Percentiles rank a stretch among this genome's conserved stretches.
Conservation (phyloP, 305 asterid species). For the Fraxinus greggii region DNA sequence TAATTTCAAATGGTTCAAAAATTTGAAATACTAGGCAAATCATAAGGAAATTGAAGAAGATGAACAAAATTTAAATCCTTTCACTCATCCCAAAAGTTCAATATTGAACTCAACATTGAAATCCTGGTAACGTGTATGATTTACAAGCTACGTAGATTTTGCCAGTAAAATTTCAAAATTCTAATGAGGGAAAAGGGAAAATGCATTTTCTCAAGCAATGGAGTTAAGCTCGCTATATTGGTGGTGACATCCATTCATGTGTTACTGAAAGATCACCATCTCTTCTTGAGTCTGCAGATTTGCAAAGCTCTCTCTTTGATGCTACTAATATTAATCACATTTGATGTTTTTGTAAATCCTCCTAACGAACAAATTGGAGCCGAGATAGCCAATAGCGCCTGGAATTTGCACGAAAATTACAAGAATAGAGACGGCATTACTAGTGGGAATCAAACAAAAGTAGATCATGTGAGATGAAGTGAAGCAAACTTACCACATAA, state of each 20-base stretch:
- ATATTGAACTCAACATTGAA: slow-evolving; percentile 7
- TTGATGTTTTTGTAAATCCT: slow-evolving; percentile 35
- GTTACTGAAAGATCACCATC: slow-evolving; percentile 22
- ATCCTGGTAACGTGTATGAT: slow-evolving; percentile 26
- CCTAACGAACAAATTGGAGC: slow-evolving; percentile 27
- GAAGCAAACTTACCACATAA: slow-evolving; percentile 54
- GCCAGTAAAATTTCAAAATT: not conserved
- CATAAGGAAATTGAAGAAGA: not conserved
- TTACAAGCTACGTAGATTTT: slow-evolving; percentile 43
- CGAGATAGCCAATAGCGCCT: slow-evolving; percentile 37
- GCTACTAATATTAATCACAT: slow-evolving; percentile 45
- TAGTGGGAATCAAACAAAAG: not conserved
- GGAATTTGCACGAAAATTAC: slow-evolving; percentile 25
- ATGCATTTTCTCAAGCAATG: slow-evolving; percentile 13
- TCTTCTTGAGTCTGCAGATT: slow-evolving; percentile 22
- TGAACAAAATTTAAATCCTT: not conserved
- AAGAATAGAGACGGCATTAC: not conserved
- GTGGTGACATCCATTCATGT: slow-evolving; percentile 26
- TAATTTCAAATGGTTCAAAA: not conserved
- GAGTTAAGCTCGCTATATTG: slow-evolving; percentile 24
- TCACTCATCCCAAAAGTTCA: not conserved
- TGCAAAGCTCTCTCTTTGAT: slow-evolving; percentile 20
- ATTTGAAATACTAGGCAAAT: not conserved
- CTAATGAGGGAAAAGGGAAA: slow-evolving; percentile 33
- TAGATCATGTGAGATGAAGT: not conserved